phyloP scores from a whole-genome alignment of 2,329 filamentous ascomycete genomes.

The Aspergillus sp. region DNA sequence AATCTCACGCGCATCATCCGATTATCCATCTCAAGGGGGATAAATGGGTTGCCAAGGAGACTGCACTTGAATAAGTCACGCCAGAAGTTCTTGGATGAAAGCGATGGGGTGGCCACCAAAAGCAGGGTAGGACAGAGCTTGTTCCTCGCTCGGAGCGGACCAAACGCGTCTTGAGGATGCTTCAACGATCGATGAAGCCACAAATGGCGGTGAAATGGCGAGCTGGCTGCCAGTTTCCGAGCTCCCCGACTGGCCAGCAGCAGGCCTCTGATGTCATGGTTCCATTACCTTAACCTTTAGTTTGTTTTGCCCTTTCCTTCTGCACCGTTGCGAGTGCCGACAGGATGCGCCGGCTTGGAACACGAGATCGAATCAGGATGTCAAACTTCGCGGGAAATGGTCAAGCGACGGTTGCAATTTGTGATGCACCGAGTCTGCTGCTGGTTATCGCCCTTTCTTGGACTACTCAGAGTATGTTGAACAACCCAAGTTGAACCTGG shows the following conservation, averaged over 20 bases:
- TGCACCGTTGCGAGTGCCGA: not conserved
- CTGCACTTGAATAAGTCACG: not conserved
- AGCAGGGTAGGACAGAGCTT: not conserved
- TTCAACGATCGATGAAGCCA: not conserved
- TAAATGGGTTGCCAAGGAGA: not conserved
- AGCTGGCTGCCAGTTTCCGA: not conserved
- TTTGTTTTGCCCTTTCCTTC: not conserved
- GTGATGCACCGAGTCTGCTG: not conserved
- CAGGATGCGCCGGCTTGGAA: not conserved
- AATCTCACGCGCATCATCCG: not conserved
- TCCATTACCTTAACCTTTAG: not conserved
- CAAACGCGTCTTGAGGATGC: not conserved
- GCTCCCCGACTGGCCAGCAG: not conserved
- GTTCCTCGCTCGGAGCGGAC: not conserved
- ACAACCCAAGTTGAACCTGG: not conserved
- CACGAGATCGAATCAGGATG: not conserved
- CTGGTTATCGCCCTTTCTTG: not conserved
- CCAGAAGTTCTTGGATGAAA: not conserved
- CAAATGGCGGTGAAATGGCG: slow-evolving; percentile 1
- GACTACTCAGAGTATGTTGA: not conserved
- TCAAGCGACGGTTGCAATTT: not conserved
- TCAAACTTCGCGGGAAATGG: not conserved
- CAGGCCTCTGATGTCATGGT: slow-evolving; percentile 2
- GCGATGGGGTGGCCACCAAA: not conserved
- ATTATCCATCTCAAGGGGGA: not conserved